Percentiles rank a stretch among this genome's conserved stretches.
phyloP scores from a whole-genome alignment of 1,284 basidiomycete genomes.

The Chiua sp. region DNA sequence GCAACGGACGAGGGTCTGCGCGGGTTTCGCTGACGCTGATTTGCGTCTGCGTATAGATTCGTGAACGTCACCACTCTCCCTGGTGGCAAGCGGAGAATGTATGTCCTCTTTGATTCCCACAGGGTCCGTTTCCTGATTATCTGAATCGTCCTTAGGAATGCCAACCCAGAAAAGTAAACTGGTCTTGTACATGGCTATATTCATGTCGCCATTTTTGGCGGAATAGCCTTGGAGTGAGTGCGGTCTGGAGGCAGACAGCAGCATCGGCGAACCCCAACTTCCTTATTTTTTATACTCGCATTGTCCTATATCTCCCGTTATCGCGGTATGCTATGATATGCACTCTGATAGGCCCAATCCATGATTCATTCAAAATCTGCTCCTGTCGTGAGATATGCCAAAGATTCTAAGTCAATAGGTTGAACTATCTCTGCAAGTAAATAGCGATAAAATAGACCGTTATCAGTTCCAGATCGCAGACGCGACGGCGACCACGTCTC shows the following conservation, averaged over 20 bases:
- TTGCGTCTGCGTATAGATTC: conserved; percentile 59
- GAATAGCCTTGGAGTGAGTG: conserved; percentile 16
- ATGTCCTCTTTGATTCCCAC: conserved; percentile 43
- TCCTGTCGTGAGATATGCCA: no score
- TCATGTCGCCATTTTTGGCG: conserved; percentile 16
- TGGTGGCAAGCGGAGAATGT: conserved; percentile 97
- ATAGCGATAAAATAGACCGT: no score
- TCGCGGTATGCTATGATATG: conserved; percentile 27
- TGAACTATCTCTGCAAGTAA: no score
- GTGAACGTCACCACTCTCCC: conserved; percentile 93
- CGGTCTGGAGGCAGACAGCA: conserved; percentile 10
- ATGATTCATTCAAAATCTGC: conserved; percentile 9
- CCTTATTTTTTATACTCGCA: conserved; percentile 19
- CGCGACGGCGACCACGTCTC: conserved; percentile 53
- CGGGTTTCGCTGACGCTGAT: conserved; percentile 9
- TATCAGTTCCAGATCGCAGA: conserved; percentile 47
- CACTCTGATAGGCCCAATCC: conserved; percentile 25
- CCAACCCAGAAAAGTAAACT: conserved; percentile 68
- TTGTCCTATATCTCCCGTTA: conserved; percentile 9
- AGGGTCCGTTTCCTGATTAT: conserved; percentile 55
- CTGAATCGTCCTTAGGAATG: conserved; percentile 62
- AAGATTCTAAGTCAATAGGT: no score
- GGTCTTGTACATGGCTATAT: conserved; percentile 8
- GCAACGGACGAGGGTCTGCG: conserved; percentile 31
- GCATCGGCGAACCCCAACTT: conserved; percentile 2